Evolutionary conservation across 352 stramenopile genomes (phyloP).

Genomic region (Phytophthora ramorum): DNA sequence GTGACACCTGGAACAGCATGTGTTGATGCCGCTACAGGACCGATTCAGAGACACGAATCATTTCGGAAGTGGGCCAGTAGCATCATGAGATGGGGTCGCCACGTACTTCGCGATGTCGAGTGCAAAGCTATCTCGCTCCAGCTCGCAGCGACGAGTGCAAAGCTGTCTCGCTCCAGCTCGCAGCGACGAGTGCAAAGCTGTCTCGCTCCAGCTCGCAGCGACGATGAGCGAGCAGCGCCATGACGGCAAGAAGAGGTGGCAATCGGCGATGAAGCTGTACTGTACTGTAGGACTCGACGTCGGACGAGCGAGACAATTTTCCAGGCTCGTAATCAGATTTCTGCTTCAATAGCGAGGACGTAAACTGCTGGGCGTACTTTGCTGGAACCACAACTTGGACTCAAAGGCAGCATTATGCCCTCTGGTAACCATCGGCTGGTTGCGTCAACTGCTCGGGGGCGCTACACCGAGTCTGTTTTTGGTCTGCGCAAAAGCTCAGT

Average conservation of each 20-base stretch:
- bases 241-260: background rate
- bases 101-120: background rate
- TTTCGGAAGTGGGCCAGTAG: background rate
- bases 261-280: background rate
- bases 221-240: background rate
- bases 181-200: background rate
- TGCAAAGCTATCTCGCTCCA: background rate
- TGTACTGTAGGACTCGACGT: slow-evolving; percentile 6
- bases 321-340: slow-evolving; percentile 13
- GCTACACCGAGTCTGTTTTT: no score
- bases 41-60: background rate
- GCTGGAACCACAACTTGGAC: no score
- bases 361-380: no score
- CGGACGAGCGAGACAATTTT: slow-evolving; percentile 13
- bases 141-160: background rate
- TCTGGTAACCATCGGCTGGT: no score
- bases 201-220: background rate
- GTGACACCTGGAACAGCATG: no score
- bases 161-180: background rate
- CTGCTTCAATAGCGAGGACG: background rate
- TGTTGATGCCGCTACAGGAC: no score
- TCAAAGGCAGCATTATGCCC: no score
- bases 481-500: no score
- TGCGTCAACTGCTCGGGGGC: no score
- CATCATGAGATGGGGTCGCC: background rate